phyloP scores from a whole-genome alignment of 2,329 filamentous ascomycete genomes.

The Tolypocladium inflatum region DNA sequence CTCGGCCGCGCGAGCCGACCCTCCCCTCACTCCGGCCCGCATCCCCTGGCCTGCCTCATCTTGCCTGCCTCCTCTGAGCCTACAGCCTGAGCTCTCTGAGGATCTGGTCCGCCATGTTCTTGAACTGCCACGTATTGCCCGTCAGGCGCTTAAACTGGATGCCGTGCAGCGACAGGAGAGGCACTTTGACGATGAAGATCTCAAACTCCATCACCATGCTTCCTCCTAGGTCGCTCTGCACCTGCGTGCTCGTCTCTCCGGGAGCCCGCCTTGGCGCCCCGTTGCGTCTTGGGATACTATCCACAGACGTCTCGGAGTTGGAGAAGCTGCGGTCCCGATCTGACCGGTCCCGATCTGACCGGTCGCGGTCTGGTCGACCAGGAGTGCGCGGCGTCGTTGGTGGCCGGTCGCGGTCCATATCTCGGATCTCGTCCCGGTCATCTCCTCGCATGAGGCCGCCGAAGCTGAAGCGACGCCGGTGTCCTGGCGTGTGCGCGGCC shows the following conservation, averaged over 20 bases:
- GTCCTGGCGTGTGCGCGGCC: constrained; percentile 41
- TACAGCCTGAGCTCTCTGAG: constrained; percentile 75
- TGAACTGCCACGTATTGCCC: constrained; percentile 97
- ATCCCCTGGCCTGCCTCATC: no score
- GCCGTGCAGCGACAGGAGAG: constrained; percentile 81
- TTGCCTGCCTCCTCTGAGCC: constrained; percentile 11
- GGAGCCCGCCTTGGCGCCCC: constrained; percentile 49
- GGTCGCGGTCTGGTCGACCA: constrained; percentile 33
- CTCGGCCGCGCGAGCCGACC: not conserved
- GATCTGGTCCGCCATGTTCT: constrained; percentile 96
- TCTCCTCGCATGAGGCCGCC: constrained; percentile 51
- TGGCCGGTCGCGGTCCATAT: constrained; percentile 36
- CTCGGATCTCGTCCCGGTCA: constrained; percentile 61
- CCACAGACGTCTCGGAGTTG: constrained; percentile 78
- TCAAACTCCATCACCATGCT: constrained; percentile 85
- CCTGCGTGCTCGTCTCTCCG: constrained; percentile 85
- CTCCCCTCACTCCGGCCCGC: not conserved
- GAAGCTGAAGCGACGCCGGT: constrained; percentile 76
- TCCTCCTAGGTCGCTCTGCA: constrained; percentile 79
- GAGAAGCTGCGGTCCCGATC: constrained; percentile 63
- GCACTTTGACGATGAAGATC: constrained; percentile 96
- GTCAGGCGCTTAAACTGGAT: constrained; percentile 97
- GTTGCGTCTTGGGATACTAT: constrained; percentile 52
- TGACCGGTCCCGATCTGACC: constrained; percentile 26
- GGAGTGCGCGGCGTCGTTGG: constrained; percentile 33